Evolutionary conservation across 495 filamentous ascomycete species (phyloP), one percentile per base, ranked within the genome.

Genomic region (Mytilinidion resinicola): DNA sequence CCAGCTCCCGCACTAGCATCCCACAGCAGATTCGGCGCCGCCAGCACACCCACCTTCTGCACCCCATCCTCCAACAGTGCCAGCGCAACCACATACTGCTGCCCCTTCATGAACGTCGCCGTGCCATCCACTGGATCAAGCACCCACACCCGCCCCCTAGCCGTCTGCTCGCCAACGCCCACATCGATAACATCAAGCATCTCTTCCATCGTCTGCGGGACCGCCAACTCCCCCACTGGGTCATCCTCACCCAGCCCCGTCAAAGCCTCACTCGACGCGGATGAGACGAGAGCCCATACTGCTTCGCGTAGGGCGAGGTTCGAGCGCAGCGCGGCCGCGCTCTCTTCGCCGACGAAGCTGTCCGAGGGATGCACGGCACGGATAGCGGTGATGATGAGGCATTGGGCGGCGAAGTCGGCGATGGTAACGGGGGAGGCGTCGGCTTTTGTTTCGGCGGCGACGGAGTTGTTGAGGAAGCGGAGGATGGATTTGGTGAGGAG

Each of bases 51-150:
- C 77, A 82, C 63, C 55, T 77, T 76, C 49, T 83, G 67, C 19
- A 70, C 56, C 1, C 75, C 75, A 41, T 82, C 69, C 11, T 73
- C 70, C 0, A 83, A 67, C 11, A 88, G 69, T 0, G 80, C 76
- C 6, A 86, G 77, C 43, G 78, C 83, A 7, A 84, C 83, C 0
- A 82, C 84, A 56, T 87, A 89, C 60, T 86, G 83, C 63, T 84
- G 72, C 37, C 80, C 78, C 8, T 69, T 69, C 12, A 89, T 77
- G 53, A 84, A 89, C 3, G 82, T 84, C 38, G 79, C 80, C 0
- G 86, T 89, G 21, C 86, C 86, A 58, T 89, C 86, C 46, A 89
- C 85, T 0, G 86, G 86, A 65, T 89, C 86, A 36, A 89, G 77
- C 3, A 86, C 80, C 85, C 85, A 89, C 9, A 65, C 58, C 3